phyloP scores from a whole-genome alignment of 805 yeast species.

The Yarrowia keelungensis region DNA sequence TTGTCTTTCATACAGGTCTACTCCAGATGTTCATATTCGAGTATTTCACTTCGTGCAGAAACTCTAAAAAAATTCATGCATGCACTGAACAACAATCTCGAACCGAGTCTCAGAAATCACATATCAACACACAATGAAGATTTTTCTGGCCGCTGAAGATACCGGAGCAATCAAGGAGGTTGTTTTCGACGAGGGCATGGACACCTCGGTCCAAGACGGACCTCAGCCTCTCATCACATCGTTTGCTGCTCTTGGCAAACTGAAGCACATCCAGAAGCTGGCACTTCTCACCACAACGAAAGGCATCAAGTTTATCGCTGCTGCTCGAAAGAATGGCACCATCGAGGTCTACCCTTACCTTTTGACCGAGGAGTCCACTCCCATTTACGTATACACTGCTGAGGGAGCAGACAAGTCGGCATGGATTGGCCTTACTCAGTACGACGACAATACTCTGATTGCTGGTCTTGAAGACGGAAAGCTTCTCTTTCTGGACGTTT shows the following conservation, averaged over 20 bases:
- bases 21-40: no score
- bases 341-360: slow-evolving; percentile 40
- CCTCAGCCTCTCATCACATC: slow-evolving; percentile 65
- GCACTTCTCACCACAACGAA: slow-evolving; percentile 17
- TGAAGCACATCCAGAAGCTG: slow-evolving; percentile 48
- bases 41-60: background rate
- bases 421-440: slow-evolving; percentile 24
- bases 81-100: slow-evolving; percentile 4
- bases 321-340: slow-evolving; percentile 42
- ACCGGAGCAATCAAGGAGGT: slow-evolving; percentile 61
- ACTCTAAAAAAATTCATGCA: slow-evolving; percentile 33
- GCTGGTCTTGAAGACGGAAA: slow-evolving; percentile 15
- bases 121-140: slow-evolving; percentile 53
- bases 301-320: slow-evolving; percentile 34
- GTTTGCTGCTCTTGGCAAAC: slow-evolving; percentile 53
- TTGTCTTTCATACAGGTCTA: no score
- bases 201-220: slow-evolving; percentile 75
- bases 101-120: background rate
- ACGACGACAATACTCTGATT: slow-evolving; percentile 24
- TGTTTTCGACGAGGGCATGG: slow-evolving; percentile 70
- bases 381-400: slow-evolving; percentile 5
- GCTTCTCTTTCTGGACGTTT: background rate
- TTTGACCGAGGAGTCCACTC: slow-evolving; percentile 28
- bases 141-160: slow-evolving; percentile 60
- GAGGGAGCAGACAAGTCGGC: slow-evolving; percentile 1